These are phyloP conservation scores for Aristolochia californica DNA, from an alignment of 164 flowering plant species.

Conservation along the genomic window DNA sequence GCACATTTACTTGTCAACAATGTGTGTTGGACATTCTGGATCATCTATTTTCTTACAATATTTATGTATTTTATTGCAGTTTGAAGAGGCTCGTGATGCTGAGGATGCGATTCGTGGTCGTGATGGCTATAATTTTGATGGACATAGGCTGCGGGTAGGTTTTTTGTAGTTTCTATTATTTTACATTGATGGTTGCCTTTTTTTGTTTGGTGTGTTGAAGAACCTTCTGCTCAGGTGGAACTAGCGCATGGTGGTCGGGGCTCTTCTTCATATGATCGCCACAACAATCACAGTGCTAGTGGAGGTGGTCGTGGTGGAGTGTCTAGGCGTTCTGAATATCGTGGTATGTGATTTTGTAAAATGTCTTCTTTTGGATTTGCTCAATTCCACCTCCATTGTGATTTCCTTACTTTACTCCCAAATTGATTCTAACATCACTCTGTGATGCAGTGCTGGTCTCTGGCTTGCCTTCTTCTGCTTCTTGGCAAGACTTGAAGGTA, in stretches of 20 bases:
- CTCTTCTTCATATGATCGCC: slow-evolving; percentile 58
- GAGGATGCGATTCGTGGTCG: slow-evolving; percentile 96
- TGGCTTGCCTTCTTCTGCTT: slow-evolving; percentile 93
- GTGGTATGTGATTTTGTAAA: slow-evolving; percentile 34
- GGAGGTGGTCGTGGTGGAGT: slow-evolving; percentile 60
- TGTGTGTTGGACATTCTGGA: too few species aligned
- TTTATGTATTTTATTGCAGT: slow-evolving; percentile 27
- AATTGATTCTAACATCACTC: neutral
- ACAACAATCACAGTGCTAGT: slow-evolving; percentile 37
- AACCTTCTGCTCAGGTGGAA: slow-evolving; percentile 51
- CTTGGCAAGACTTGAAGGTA: slow-evolving; percentile 99
- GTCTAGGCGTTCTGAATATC: slow-evolving; percentile 82
- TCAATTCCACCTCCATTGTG: neutral
- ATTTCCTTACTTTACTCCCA: too few species aligned
- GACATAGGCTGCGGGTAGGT: slow-evolving; percentile 72
- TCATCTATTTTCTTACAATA: neutral
- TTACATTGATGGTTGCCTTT: neutral
- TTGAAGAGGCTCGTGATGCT: slow-evolving; percentile 93
- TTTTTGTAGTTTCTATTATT: neutral
- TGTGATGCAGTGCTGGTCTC: slow-evolving; percentile 53
- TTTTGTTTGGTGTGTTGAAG: slow-evolving; percentile 58
- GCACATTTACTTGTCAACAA: too few species aligned
- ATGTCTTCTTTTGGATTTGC: neutral
- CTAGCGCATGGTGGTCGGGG: slow-evolving; percentile 98
- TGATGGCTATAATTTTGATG: slow-evolving; percentile 96